Percentiles rank a stretch among this genome's conserved stretches.
These are phyloP conservation scores for Colletotrichum camelliae DNA, from an alignment of 2,329 filamentous ascomycete genomes.

Conservation along the genomic window DNA sequence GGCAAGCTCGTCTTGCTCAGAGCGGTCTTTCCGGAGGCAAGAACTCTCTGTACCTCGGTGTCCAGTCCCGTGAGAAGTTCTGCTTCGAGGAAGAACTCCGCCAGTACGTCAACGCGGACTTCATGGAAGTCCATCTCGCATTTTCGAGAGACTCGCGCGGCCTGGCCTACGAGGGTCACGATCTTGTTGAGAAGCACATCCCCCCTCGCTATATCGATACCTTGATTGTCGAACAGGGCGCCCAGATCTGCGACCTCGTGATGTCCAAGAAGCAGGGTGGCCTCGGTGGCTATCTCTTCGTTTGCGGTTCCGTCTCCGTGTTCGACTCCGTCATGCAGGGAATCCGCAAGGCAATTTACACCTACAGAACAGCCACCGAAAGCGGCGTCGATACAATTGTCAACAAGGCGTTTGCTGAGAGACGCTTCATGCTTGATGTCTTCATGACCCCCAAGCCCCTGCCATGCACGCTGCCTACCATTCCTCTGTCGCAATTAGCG, in stretches of 20 bases:
- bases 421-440: conserved; percentile 61
- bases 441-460: conserved; percentile 62
- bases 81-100: conserved; percentile 55
- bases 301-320: conserved; percentile 33
- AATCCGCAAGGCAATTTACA: conserved; percentile 59
- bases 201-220: conserved; percentile 57
- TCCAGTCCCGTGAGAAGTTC: conserved; percentile 58
- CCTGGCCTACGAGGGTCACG: conserved; percentile 48
- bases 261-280: conserved; percentile 63
- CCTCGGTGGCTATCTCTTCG: conserved; percentile 32
- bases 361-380: conserved; percentile 55
- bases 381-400: conserved; percentile 55
- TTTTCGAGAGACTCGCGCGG: conserved; percentile 56
- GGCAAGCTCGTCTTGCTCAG: conserved; percentile 48
- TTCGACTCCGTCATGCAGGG: conserved; percentile 62
- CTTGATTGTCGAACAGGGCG: conserved; percentile 56
- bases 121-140: conserved; percentile 58
- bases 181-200: conserved; percentile 55
- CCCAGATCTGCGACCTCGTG: conserved; percentile 56
- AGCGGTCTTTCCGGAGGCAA: conserved; percentile 41
- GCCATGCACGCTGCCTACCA: conserved; percentile 54
- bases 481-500: conserved; percentile 54
- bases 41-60: conserved; percentile 56
- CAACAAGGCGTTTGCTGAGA: conserved; percentile 58
- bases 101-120: conserved; percentile 48